phyloP scores from a whole-genome alignment of 192 early-diverging fungal species.

The Coemansia asiatica region DNA sequence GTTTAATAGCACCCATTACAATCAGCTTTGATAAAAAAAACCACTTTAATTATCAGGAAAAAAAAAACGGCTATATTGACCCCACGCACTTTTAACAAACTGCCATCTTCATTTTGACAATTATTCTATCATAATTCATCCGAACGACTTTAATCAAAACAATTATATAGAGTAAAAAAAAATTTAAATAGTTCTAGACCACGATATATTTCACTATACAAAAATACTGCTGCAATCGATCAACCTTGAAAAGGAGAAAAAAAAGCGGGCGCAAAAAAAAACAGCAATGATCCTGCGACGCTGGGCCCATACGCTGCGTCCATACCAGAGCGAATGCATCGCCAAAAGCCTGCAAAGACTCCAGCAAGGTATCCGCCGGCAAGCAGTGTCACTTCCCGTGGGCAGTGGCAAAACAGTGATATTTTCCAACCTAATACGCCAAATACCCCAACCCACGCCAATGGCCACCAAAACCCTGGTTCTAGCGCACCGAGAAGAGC shows the following conservation, averaged over 20 bases:
- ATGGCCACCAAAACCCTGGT: slow-evolving; percentile 76
- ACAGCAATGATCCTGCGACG: slow-evolving; percentile 9
- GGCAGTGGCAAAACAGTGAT: slow-evolving; percentile 92
- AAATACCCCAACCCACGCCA: slow-evolving; percentile 61
- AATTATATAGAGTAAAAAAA: too few species aligned
- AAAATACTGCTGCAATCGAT: too few species aligned
- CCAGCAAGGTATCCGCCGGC: slow-evolving; percentile 61
- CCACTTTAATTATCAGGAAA: not conserved
- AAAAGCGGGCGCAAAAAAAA: not conserved
- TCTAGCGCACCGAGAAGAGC: slow-evolving; percentile 86
- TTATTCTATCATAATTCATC: too few species aligned
- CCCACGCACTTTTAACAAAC: too few species aligned
- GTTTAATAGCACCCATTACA: slow-evolving; percentile 6
- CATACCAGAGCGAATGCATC: slow-evolving; percentile 89
- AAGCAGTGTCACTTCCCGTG: slow-evolving; percentile 78
- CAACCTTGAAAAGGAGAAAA: not conserved
- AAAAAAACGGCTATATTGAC: not conserved
- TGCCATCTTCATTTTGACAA: too few species aligned
- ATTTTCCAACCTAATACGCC: slow-evolving; percentile 77
- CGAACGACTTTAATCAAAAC: too few species aligned
- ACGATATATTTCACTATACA: not conserved
- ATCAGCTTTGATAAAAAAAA: not conserved
- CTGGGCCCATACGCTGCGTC: slow-evolving; percentile 56
- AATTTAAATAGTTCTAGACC: not conserved
- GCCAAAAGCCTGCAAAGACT: slow-evolving; percentile 60